Percentiles rank a stretch among this genome's conserved stretches.
Evolutionary conservation across 2,329 filamentous ascomycete genomes (phyloP).

Genomic region (Fusarium cyanostomum): DNA sequence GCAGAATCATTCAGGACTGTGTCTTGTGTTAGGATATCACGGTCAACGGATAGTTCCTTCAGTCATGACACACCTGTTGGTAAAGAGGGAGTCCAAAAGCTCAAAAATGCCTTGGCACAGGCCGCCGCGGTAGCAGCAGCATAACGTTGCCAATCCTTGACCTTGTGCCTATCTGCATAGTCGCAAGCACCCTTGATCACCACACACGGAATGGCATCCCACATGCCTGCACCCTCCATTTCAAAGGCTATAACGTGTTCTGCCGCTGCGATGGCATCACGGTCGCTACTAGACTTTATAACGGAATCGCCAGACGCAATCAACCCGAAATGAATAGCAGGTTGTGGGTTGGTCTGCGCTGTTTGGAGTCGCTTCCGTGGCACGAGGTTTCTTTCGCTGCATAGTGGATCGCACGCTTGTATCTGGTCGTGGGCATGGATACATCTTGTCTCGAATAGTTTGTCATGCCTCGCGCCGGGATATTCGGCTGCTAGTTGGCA

Average conservation of each 20-base stretch:
- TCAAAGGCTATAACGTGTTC: constrained; percentile 46
- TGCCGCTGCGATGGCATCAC: constrained; percentile 47
- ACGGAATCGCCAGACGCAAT: constrained; percentile 52
- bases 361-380: not conserved
- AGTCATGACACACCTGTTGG: not conserved
- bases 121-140: constrained; percentile 26
- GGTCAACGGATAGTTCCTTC: not conserved
- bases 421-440: not conserved
- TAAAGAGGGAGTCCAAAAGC: not conserved
- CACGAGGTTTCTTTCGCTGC: not conserved
- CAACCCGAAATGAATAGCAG: constrained; percentile 43
- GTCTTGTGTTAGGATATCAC: not conserved
- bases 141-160: constrained; percentile 25
- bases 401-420: not conserved
- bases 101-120: constrained; percentile 14
- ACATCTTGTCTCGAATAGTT: not conserved
- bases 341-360: not conserved
- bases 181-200: constrained; percentile 51
- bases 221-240: constrained; percentile 49
- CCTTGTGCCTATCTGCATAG: constrained; percentile 53
- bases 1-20: not conserved
- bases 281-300: constrained; percentile 48
- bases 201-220: constrained; percentile 46
- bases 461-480: not conserved
- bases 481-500: not conserved